These are phyloP conservation scores for Viridothelium virens DNA, from an alignment of 495 filamentous ascomycete species.

Conservation along the genomic window DNA sequence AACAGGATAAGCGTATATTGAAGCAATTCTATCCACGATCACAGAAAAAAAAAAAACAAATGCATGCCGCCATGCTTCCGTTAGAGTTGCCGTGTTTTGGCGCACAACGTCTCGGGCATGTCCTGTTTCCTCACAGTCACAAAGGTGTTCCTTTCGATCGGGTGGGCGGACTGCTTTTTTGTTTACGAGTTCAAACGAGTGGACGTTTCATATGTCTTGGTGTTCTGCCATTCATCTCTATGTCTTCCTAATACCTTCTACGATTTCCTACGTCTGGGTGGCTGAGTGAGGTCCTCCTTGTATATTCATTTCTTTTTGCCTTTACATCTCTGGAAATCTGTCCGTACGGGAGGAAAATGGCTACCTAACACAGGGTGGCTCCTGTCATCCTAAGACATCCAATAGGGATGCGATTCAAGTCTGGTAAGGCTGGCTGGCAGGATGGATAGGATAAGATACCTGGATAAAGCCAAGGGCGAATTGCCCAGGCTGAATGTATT, in stretches of 20 bases:
- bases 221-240: not conserved
- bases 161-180: not conserved
- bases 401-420: not conserved
- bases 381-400: not conserved
- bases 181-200: not conserved
- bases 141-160: not conserved
- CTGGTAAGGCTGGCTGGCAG: not conserved
- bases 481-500: conserved; percentile 1
- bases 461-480: not conserved
- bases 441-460: conserved; percentile 5
- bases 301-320: not conserved
- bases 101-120: not conserved
- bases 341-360: not conserved
- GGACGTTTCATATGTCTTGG: conserved; percentile 1
- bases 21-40: no score
- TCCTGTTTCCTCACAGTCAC: not conserved
- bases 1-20: no score
- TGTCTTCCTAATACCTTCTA: not conserved
- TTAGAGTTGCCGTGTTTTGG: not conserved
- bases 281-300: not conserved
- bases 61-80: not conserved
- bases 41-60: no score
- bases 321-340: not conserved
- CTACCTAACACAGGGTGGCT: not conserved
- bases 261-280: conserved; percentile 4